phyloP scores from a whole-genome alignment of 2,329 filamentous ascomycete genomes.

The Xylaria multiplex region DNA sequence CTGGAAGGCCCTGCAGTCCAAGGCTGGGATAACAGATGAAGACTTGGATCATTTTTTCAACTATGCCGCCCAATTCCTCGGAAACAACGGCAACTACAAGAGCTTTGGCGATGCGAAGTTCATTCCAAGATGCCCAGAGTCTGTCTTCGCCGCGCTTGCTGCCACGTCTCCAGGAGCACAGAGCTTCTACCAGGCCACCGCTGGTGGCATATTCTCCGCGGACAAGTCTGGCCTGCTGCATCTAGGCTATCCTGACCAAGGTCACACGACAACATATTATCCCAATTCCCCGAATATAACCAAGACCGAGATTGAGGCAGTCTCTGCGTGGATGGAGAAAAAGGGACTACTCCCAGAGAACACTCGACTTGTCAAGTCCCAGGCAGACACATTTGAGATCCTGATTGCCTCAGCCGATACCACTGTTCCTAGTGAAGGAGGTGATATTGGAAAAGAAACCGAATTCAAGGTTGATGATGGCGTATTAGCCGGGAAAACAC shows the following conservation, averaged over 20 bases:
- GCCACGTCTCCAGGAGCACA: constrained; percentile 68
- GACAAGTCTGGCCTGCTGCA: constrained; percentile 74
- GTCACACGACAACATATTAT: constrained; percentile 85
- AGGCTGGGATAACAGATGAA: constrained; percentile 71
- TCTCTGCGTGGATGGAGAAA: constrained; percentile 77
- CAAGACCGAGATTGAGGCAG: constrained; percentile 76
- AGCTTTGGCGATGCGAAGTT: constrained; percentile 88
- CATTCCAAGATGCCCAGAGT: constrained; percentile 74
- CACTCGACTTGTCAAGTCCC: constrained; percentile 75
- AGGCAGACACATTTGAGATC: constrained; percentile 73
- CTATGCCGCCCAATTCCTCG: constrained; percentile 81
- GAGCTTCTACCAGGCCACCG: constrained; percentile 73
- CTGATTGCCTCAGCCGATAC: constrained; percentile 76
- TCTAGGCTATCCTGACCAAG: constrained; percentile 77
- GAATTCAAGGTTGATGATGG: constrained; percentile 70
- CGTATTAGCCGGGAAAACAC: constrained; percentile 70
- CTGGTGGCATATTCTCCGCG: constrained; percentile 77
- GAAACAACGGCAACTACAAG: constrained; percentile 87
- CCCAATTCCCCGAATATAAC: constrained; percentile 79
- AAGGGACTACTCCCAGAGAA: constrained; percentile 80
- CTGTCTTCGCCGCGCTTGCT: constrained; percentile 72
- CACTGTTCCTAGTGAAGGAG: constrained; percentile 67
- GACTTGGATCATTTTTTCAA: constrained; percentile 76
- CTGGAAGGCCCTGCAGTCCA: constrained; percentile 73
- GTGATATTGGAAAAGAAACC: constrained; percentile 74